Percentiles rank a stretch among this genome's conserved stretches.
Evolutionary conservation across 169 alveolate species (phyloP).

Genomic region (Eimeria brunetti): DNA sequence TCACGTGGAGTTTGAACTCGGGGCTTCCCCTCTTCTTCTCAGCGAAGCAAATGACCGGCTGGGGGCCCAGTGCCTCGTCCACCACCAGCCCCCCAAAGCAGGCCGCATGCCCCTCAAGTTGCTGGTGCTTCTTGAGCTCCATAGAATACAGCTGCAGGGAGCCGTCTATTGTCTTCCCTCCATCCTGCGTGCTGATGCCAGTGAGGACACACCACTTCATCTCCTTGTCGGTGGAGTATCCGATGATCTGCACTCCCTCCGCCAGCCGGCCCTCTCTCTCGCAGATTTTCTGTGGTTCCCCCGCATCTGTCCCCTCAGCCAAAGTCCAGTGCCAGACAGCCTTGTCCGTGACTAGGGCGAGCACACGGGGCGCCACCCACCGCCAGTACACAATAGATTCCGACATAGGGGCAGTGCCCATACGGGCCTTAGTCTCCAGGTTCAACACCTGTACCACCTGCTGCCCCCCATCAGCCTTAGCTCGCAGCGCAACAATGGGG

Average conservation of each 20-base stretch:
- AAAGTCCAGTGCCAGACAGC: conserved; percentile 94
- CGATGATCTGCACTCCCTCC: conserved; percentile 90
- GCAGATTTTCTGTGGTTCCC: conserved; percentile 91
- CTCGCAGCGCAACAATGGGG: conserved; percentile 96
- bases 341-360: conserved; percentile 95
- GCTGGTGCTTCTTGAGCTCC: conserved; percentile 91
- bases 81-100: conserved; percentile 93
- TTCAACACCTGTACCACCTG: conserved; percentile 93
- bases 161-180: conserved; percentile 93
- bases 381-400: conserved; percentile 96
- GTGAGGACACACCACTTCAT: conserved; percentile 96
- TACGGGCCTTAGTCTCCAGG: conserved; percentile 94
- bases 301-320: conserved; percentile 80
- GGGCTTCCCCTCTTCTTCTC: conserved; percentile 79
- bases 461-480: conserved; percentile 85
- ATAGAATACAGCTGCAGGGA: conserved; percentile 93
- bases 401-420: conserved; percentile 93
- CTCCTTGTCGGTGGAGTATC: conserved; percentile 85
- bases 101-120: conserved; percentile 96
- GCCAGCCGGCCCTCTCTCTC: conserved; percentile 94
- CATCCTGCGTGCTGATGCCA: conserved; percentile 95
- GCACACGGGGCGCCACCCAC: conserved; percentile 93
- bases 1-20: conserved; percentile 78
- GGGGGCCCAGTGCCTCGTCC: conserved; percentile 87
- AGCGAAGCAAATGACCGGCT: conserved; percentile 84